Evolutionary conservation across 1,284 basidiomycete genomes (phyloP).

Genomic region (Heimioporus retisporus): DNA sequence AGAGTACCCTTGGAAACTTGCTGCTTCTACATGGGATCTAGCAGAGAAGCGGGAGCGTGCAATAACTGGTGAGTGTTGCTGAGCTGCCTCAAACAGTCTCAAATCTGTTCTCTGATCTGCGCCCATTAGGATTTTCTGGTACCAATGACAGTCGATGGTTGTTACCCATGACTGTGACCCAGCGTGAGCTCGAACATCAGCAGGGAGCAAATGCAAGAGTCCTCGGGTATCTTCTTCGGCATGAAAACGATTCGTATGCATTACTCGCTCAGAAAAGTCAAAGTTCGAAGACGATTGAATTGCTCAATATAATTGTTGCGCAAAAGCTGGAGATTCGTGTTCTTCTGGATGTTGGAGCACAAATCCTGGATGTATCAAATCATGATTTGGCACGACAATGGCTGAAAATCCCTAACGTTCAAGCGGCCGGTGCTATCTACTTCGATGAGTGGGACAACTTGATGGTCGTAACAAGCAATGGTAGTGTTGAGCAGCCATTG

Average conservation of each 20-base stretch:
- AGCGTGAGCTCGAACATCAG: conserved; percentile 3
- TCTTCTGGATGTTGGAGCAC: background rate
- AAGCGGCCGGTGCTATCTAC: conserved; percentile 51
- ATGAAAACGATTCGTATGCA: background rate
- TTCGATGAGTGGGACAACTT: conserved; percentile 54
- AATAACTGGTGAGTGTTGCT: conserved; percentile 17
- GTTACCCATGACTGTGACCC: conserved; percentile 20
- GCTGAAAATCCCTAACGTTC: conserved; percentile 46
- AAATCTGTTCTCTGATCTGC: no score
- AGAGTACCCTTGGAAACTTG: conserved; percentile 56
- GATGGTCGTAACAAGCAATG: conserved; percentile 51
- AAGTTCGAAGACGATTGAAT: background rate
- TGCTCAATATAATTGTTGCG: background rate
- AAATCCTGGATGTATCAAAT: background rate
- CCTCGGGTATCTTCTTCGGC: background rate
- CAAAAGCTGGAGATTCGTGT: background rate
- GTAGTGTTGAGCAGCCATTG: conserved; percentile 47
- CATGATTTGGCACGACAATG: conserved; percentile 35
- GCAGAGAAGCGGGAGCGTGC: conserved; percentile 37
- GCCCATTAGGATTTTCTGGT: conserved; percentile 26
- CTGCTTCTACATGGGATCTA: conserved; percentile 61
- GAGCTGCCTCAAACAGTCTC: no score
- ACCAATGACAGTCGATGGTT: conserved; percentile 28
- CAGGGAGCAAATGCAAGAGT: background rate
- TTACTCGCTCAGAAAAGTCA: no score